Evolutionary conservation across 148 eudicot species (phyloP).

Genomic region (Tetragonia tetragonoides): DNA sequence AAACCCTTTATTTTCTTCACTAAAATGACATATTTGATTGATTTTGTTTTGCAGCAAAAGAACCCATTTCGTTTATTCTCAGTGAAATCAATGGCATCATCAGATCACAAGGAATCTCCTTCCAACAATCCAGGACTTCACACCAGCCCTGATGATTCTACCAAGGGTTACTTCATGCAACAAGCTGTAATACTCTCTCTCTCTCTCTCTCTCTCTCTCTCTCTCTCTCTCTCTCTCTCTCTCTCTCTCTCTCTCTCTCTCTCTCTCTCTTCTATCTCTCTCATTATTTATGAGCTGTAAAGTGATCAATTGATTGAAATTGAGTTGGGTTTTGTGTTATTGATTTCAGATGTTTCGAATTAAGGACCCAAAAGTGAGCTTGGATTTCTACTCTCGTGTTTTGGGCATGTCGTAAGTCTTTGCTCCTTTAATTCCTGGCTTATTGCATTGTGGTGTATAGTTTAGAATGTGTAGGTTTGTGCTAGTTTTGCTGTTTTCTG

Average conservation of each 20-base stretch:
- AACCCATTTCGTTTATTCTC: constrained; percentile 32
- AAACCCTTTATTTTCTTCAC: too few relatives aligned
- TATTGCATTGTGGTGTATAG: neutral
- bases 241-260: too few relatives aligned
- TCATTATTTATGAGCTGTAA: neutral
- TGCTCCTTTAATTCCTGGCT: neutral
- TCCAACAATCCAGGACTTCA: constrained; percentile 80
- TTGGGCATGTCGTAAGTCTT: constrained; percentile 96
- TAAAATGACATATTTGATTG: neutral
- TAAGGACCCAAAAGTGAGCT: constrained; percentile 90
- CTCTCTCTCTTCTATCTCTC: too few relatives aligned
- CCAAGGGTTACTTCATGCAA: constrained; percentile 78
- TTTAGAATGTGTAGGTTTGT: neutral
- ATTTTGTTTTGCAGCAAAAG: constrained; percentile 31
- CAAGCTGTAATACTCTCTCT: constrained; percentile 56
- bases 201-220: too few relatives aligned
- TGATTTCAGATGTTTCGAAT: constrained; percentile 79
- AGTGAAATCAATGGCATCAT: constrained; percentile 50
- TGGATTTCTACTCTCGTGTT: constrained; percentile 87
- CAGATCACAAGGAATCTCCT: constrained; percentile 55
- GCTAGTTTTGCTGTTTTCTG: neutral
- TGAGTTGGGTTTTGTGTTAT: neutral
- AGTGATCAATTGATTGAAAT: neutral
- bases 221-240: too few relatives aligned
- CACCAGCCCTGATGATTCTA: constrained; percentile 60